Evolutionary conservation across 352 stramenopile genomes (phyloP), one percentile per base, ranked within the genome.

Genomic region (Thraustochytrium striatum): DNA sequence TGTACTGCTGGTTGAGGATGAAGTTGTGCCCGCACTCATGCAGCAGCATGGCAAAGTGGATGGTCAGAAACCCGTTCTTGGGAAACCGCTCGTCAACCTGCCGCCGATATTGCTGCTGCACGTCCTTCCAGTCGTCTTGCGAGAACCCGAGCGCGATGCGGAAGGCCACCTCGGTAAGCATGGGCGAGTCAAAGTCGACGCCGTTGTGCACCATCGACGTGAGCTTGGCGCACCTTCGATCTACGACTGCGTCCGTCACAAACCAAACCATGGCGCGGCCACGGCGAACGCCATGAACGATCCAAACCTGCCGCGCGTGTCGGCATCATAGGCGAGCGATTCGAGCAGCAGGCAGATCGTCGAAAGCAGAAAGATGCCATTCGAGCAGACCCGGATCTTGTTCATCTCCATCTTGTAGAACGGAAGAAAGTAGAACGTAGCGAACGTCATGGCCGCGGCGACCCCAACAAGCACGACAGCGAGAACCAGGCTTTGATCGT

Each of bases 301-400:
- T 16, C 52, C 50, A 55, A 58, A 79, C 3, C 69, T 30, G 11
- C 72, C 57, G 8, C 16, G 9, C 28, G 21, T 53, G 39, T 61
- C 52, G 19, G 9, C 25, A n/a, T n/a, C n/a, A n/a, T 61, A 62
- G 21, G 30, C 39, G 16, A 61, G 50, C 44, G 44, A 55, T 38
- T 79, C 69, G 7, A 79, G 13, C 3, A 65, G 50, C 9, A 79
- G 69, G 39, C 69, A 79, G 11, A 69, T 16, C 39, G 50, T 69
- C 32, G 69, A 62, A n/a, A 55, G 72, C n/a, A 79, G 50, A 33
- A 69, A 62, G 8, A 50, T 79, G 5, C 38, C 69, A 32, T 75
- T n/a, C 58, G 16, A 75, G 41, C 21, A 28, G n/a, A n/a, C n/a
- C n/a, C n/a, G n/a, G n/a, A n/a, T n/a, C n/a, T n/a, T n/a, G n/a